A percentile compares a stretch with the other conserved stretches of the same genome.
These are phyloP conservation scores for Pseudodiploospora longispora DNA, from an alignment of 2,329 filamentous ascomycete genomes.

Conservation along the genomic window DNA sequence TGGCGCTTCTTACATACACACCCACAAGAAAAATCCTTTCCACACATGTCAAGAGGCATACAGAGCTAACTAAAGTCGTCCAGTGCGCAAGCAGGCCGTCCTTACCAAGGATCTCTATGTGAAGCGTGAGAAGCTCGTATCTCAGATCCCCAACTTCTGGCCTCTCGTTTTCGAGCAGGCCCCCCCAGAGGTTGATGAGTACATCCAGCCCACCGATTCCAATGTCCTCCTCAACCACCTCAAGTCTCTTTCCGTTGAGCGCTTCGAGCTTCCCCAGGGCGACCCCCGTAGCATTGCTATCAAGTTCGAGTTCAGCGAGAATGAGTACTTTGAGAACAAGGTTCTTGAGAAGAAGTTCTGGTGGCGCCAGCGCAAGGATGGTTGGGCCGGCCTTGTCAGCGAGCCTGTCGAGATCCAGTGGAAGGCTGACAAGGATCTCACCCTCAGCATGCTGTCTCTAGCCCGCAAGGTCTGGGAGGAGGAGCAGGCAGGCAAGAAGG, in stretches of 20 bases:
- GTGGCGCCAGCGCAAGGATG: conserved; percentile 62
- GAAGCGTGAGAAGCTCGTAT: conserved; percentile 63
- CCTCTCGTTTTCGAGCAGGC: conserved; percentile 84
- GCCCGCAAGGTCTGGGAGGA: conserved; percentile 62
- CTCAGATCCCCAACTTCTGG: conserved; percentile 84
- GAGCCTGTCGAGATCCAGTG: conserved; percentile 84
- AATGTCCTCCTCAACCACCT: conserved; percentile 63
- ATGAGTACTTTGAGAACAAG: conserved; percentile 72
- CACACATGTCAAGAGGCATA: neutral
- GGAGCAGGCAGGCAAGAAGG: conserved; percentile 35
- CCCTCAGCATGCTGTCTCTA: conserved; percentile 67
- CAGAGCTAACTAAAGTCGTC: neutral
- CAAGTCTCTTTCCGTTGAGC: conserved; percentile 61
- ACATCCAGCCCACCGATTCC: conserved; percentile 74
- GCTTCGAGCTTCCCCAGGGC: conserved; percentile 69
- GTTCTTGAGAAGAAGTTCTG: conserved; percentile 88
- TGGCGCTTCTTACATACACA: neutral
- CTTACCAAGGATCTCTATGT: conserved; percentile 65
- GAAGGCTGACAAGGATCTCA: conserved; percentile 76
- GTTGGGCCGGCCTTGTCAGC: conserved; percentile 71
- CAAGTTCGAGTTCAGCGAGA: conserved; percentile 70
- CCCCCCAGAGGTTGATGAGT: conserved; percentile 78
- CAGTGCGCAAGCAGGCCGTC: conserved; percentile 66
- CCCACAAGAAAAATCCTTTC: neutral
- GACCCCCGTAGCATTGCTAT: conserved; percentile 75